Conservation (phyloP, 768 basidiomycete genomes). For the Fistulinella prunicolor region DNA sequence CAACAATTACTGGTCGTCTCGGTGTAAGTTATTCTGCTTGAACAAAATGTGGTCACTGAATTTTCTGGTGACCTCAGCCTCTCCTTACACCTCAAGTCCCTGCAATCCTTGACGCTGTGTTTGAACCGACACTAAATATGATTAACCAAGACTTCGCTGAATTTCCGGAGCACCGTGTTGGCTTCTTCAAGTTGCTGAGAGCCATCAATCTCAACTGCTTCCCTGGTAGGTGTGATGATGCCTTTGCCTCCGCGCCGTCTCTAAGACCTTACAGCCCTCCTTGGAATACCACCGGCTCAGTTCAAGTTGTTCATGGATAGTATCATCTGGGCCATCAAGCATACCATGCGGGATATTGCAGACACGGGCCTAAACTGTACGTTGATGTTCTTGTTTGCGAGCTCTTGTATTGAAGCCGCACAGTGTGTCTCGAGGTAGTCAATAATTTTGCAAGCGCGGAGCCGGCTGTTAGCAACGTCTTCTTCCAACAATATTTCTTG, state of each 20-base stretch:
- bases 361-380: conserved; percentile 82
- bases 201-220: conserved; percentile 93
- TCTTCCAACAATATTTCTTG: conserved; percentile 96
- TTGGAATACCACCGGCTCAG: conserved; percentile 83
- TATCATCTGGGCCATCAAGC: conserved; percentile 99
- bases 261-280: conserved; percentile 48
- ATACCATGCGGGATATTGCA: conserved; percentile 97
- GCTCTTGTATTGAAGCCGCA: conserved; percentile 4
- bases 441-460: conserved; percentile 91
- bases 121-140: conserved; percentile 96
- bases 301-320: conserved; percentile 99
- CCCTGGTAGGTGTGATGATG: conserved; percentile 63
- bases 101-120: conserved; percentile 93
- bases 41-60: conserved; percentile 4
- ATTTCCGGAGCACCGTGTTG: conserved; percentile 95
- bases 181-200: conserved; percentile 94
- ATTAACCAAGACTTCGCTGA: conserved; percentile 99
- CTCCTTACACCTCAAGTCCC: conserved; percentile 92
- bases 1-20: conserved; percentile 84
- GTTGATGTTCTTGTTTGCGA: conserved; percentile 2
- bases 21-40: conserved; percentile 56
- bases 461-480: conserved; percentile 75
- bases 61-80: conserved; percentile 41
- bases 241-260: neutral
- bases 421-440: conserved; percentile 90